These are phyloP conservation scores for Cystobasidiaceae sp. DNA, from an alignment of 1,284 basidiomycete genomes.

Conservation along the genomic window DNA sequence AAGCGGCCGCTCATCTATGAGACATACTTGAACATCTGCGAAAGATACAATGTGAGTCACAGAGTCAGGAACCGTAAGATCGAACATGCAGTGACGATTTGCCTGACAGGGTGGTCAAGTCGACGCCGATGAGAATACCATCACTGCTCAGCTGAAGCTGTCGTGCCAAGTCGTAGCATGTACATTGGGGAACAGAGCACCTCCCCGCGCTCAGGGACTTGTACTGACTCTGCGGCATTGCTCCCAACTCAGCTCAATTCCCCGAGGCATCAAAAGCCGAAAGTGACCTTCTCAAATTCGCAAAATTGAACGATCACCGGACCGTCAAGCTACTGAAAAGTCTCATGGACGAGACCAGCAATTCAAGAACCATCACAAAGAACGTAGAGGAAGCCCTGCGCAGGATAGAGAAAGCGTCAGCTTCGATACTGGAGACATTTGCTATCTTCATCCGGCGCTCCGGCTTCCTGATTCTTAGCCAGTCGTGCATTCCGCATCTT, in stretches of 20 bases:
- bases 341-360: constrained; percentile 74
- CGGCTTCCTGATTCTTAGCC: constrained; percentile 70
- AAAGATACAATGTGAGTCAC: constrained; percentile 67
- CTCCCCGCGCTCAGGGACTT: no score
- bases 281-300: constrained; percentile 77
- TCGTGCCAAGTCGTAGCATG: no score
- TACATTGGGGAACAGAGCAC: no score
- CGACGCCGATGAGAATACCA: constrained; percentile 62
- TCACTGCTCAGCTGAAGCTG: constrained; percentile 56
- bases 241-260: constrained; percentile 51
- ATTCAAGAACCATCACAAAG: constrained; percentile 75
- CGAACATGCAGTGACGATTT: no score
- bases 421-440: constrained; percentile 65
- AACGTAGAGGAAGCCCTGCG: constrained; percentile 72
- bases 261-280: constrained; percentile 66
- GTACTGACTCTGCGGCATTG: neutral
- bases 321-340: constrained; percentile 77
- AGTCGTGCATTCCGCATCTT: constrained; percentile 75
- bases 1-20: constrained; percentile 63
- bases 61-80: neutral
- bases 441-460: constrained; percentile 65
- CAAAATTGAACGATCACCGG: constrained; percentile 76
- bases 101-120: constrained; percentile 84
- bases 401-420: constrained; percentile 64
- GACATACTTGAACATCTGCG: constrained; percentile 63